Conservation (phyloP, 176 grass and related monocot genomes). For the Aegilops longissima region DNA sequence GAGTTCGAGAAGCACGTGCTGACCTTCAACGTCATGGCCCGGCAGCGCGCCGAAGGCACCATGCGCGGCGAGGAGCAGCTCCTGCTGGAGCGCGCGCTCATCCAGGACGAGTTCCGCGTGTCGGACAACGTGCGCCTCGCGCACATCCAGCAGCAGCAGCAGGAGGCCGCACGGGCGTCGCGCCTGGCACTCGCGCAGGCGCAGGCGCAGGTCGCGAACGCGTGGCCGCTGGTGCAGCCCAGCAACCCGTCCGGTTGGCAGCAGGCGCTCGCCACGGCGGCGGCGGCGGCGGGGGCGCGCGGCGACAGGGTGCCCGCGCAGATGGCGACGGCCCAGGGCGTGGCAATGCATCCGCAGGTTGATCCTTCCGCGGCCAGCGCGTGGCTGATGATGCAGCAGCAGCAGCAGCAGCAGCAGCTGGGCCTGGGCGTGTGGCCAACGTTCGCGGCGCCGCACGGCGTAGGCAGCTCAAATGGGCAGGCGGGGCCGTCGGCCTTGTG, state of each 20-base stretch:
- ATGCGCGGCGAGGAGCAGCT: conserved; percentile 17
- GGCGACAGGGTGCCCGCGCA: conserved; percentile 23
- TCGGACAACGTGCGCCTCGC: conserved; percentile 3
- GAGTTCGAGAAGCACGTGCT: conserved; percentile 50
- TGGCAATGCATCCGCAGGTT: neutral
- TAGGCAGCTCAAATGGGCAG: conserved; percentile 30
- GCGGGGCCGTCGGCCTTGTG: neutral
- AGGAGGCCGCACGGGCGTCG: conserved; percentile 18
- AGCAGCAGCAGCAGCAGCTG: neutral
- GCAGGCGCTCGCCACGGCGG: neutral
- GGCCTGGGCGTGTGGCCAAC: neutral
- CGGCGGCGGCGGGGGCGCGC: neutral
- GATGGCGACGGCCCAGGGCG: neutral
- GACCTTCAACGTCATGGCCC: conserved; percentile 26
- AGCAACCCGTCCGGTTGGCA: neutral
- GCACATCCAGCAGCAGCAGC: neutral
- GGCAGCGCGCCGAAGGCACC: neutral
- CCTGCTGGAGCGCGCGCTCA: neutral
- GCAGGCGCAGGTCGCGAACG: conserved; percentile 25
- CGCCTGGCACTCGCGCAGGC: conserved; percentile 26
- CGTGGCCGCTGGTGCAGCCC: conserved; percentile 27
- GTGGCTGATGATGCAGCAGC: conserved; percentile 27
- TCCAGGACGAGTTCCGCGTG: conserved; percentile 14
- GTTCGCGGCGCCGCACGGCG: neutral
- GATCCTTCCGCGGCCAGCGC: conserved; percentile 1